Conservation (phyloP, 768 basidiomycete genomes). For the Sarcomyxa edulis region DNA sequence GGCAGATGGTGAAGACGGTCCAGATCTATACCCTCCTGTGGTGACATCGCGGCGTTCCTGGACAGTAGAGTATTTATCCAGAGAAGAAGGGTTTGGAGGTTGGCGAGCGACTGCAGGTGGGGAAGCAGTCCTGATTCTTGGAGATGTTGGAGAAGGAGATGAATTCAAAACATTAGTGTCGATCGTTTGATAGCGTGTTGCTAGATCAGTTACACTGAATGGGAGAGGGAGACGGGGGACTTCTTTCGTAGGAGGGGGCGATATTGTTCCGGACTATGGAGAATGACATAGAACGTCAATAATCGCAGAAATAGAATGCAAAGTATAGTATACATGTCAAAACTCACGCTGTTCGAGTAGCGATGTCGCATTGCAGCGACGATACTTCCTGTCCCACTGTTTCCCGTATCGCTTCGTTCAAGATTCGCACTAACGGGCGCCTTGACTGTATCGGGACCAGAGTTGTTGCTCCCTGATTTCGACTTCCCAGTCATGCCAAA, state of each 20-base stretch:
- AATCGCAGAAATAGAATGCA: constrained; percentile 4
- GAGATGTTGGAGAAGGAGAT: no score
- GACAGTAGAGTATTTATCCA: constrained; percentile 16
- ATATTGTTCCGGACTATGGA: constrained; percentile 41
- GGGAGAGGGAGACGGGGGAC: constrained; percentile 62
- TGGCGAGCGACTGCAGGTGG: constrained; percentile 23
- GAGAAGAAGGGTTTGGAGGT: constrained; percentile 14
- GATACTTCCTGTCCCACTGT: constrained; percentile 48
- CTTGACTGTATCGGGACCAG: not conserved
- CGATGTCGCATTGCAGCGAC: constrained; percentile 68
- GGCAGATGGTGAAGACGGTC: constrained; percentile 5
- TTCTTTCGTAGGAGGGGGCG: constrained; percentile 56
- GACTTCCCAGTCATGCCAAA: no score
- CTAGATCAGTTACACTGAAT: constrained; percentile 57
- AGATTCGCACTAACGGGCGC: no score
- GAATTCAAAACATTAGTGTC: no score
- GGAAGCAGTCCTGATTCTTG: constrained; percentile 29
- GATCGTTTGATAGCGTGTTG: constrained; percentile 51
- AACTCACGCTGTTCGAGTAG: constrained; percentile 52
- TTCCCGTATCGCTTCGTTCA: constrained; percentile 49
- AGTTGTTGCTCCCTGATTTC: not conserved
- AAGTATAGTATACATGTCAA: constrained; percentile 2
- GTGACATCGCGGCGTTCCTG: constrained; percentile 3
- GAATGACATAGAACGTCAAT: constrained; percentile 6
- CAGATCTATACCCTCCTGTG: not conserved